Evolutionary conservation across 345 rosid species (phyloP).

Genomic region (Bruguiera parviflora): DNA sequence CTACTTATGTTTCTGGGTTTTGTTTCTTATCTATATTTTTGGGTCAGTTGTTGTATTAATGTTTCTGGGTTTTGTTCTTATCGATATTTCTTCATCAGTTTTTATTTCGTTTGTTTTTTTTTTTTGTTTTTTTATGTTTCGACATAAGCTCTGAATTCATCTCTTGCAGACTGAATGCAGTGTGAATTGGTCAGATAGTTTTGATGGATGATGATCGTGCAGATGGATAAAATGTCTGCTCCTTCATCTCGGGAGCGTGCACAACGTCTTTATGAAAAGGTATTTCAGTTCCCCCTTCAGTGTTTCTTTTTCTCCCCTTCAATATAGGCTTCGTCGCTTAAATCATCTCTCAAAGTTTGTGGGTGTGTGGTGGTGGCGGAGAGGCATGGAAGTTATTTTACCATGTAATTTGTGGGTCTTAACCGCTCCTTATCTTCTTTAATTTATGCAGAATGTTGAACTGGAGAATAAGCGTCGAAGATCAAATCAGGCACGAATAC

Average conservation of each 20-base stretch:
- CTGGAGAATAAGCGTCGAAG: conserved; percentile 71
- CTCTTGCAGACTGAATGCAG: conserved; percentile 30
- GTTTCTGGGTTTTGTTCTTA: too few relatives aligned
- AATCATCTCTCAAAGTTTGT: neutral
- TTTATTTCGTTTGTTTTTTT: too few relatives aligned
- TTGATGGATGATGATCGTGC: conserved; percentile 72
- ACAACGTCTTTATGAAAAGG: conserved; percentile 75
- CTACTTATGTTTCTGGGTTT: too few relatives aligned
- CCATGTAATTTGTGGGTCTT: neutral
- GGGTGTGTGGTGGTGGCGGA: neutral
- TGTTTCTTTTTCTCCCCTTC: too few relatives aligned
- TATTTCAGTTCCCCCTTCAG: conserved; percentile 8
- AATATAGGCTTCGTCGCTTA: neutral
- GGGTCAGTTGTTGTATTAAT: neutral
- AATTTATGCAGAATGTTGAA: conserved; percentile 56
- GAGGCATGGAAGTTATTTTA: neutral
- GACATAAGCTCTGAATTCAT: neutral
- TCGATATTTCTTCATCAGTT: neutral
- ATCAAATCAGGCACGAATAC: conserved; percentile 73
- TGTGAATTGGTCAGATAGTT: conserved; percentile 20
- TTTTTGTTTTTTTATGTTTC: neutral
- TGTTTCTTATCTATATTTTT: too few relatives aligned
- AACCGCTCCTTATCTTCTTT: neutral
- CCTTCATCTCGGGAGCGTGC: conserved; percentile 73
- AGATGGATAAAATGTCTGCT: conserved; percentile 85